Evolutionary conservation across 805 yeast species (phyloP).

Genomic region (Candida odintsovae): DNA sequence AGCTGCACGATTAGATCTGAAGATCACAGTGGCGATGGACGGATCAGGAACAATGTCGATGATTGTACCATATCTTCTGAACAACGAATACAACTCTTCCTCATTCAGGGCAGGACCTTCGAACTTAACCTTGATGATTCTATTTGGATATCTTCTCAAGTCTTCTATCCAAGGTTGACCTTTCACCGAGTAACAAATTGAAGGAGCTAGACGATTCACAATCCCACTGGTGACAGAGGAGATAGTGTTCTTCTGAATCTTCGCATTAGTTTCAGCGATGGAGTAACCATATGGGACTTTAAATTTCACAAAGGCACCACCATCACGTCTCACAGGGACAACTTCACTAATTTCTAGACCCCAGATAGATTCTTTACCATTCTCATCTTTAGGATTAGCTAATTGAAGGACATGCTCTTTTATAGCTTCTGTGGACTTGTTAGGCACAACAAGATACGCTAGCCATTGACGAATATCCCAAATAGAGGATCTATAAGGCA

Average conservation of each 20-base stretch:
- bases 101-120: constrained; percentile 75
- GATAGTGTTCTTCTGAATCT: constrained; percentile 42
- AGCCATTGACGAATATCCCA: constrained; percentile 44
- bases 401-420: constrained; percentile 33
- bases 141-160: constrained; percentile 68
- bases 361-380: constrained; percentile 28
- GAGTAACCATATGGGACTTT: constrained; percentile 47
- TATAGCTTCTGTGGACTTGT: constrained; percentile 32
- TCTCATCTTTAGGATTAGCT: constrained; percentile 30
- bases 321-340: constrained; percentile 74
- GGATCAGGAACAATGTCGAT: constrained; percentile 62
- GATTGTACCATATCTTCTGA: constrained; percentile 85
- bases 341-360: constrained; percentile 49
- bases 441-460: constrained; percentile 30
- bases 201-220: constrained; percentile 39
- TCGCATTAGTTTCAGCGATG: constrained; percentile 46
- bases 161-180: constrained; percentile 98
- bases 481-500: constrained; percentile 37
- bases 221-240: constrained; percentile 31
- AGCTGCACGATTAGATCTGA: constrained; percentile 57
- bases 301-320: constrained; percentile 89
- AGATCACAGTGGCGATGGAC: constrained; percentile 44
- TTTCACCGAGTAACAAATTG: constrained; percentile 64
- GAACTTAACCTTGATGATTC: constrained; percentile 56
- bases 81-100: constrained; percentile 72